phyloP scores from a whole-genome alignment of 139 green algal genomes.

The Yamagishiella unicocca region DNA sequence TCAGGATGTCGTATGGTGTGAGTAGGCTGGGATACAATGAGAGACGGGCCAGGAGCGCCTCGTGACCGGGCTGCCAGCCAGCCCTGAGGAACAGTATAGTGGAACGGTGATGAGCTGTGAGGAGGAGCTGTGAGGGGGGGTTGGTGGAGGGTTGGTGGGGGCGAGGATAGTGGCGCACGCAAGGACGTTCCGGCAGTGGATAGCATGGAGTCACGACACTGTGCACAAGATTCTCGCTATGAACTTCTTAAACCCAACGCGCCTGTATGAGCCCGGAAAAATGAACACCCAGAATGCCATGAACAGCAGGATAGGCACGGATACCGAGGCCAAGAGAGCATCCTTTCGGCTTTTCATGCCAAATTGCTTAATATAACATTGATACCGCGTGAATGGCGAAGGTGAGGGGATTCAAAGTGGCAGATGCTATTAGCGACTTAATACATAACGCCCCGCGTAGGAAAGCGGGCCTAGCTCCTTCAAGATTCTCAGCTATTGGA shows the following conservation, averaged over 20 bases:
- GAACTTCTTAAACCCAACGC: not conserved
- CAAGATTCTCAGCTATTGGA: too few relatives aligned
- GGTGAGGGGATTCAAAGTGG: too few relatives aligned
- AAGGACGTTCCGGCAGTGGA: too few relatives aligned
- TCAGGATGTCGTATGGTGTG: not conserved
- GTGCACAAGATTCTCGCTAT: not conserved
- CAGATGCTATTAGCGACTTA: too few relatives aligned
- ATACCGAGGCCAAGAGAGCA: not conserved
- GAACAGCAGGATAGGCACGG: not conserved
- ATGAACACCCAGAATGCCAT: slow-evolving; percentile 14
- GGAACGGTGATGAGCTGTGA: not conserved
- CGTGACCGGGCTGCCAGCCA: not conserved
- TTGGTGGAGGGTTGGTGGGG: not conserved
- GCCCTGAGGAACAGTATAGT: not conserved
- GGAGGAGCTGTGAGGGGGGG: not conserved
- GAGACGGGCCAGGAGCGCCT: not conserved
- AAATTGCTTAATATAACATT: too few relatives aligned
- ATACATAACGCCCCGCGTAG: too few relatives aligned
- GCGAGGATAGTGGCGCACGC: not conserved
- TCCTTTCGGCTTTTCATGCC: not conserved
- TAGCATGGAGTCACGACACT: not conserved
- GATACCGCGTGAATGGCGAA: too few relatives aligned
- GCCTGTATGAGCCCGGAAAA: not conserved
- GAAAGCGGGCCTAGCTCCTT: too few relatives aligned
- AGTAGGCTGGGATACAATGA: not conserved